A percentile compares a stretch with the other conserved stretches of the same genome.
phyloP scores from a whole-genome alignment of 2,329 filamentous ascomycete genomes.

The Thermomyces lanuginosus region DNA sequence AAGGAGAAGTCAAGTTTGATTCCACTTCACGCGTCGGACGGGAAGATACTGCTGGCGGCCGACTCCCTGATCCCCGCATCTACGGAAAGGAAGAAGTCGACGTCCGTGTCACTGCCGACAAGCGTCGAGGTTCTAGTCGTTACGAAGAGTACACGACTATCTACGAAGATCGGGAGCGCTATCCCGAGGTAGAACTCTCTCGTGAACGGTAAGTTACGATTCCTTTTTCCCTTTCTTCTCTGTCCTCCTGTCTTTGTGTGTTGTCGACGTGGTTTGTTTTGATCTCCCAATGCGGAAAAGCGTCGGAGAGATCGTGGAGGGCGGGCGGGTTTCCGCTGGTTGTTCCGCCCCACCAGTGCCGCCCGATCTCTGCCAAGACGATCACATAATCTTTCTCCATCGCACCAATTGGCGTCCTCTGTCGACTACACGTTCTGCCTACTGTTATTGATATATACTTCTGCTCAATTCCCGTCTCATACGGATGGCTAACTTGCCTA shows the following conservation, averaged over 20 bases:
- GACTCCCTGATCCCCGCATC: conserved; percentile 47
- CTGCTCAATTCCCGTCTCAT: too few relatives aligned
- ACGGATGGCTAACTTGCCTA: too few relatives aligned
- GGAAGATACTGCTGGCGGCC: conserved; percentile 57
- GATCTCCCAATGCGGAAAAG: too few relatives aligned
- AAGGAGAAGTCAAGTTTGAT: conserved; percentile 71
- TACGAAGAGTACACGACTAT: conserved; percentile 23
- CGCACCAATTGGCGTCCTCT: too few relatives aligned
- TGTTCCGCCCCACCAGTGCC: too few relatives aligned
- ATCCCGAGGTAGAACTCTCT: conserved; percentile 34
- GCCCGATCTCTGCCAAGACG: too few relatives aligned
- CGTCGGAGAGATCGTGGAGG: too few relatives aligned
- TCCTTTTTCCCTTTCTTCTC: conserved; percentile 7
- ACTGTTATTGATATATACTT: too few relatives aligned
- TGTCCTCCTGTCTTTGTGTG: not conserved
- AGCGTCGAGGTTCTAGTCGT: conserved; percentile 50
- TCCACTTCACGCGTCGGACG: conserved; percentile 74
- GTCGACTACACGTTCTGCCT: too few relatives aligned
- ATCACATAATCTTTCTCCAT: too few relatives aligned
- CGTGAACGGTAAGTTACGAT: conserved; percentile 33
- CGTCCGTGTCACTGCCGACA: conserved; percentile 54
- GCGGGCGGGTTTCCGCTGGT: too few relatives aligned
- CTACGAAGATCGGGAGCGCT: conserved; percentile 23
- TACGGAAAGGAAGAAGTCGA: conserved; percentile 74
- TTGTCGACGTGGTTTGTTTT: not conserved